phyloP scores from a whole-genome alignment of 306 rosid species.

The Castanea sativa region DNA sequence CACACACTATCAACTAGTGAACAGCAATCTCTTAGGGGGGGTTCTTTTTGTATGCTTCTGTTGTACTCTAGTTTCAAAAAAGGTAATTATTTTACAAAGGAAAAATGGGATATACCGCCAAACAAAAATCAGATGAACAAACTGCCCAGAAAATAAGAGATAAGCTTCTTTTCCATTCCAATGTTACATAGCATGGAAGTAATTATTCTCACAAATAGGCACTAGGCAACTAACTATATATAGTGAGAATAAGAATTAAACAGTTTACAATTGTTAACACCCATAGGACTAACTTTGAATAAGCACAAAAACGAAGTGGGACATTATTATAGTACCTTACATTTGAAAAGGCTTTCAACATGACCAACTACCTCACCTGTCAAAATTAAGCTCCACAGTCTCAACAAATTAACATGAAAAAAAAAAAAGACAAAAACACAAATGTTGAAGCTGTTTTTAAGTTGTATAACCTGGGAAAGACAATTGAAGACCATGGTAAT shows the following conservation, averaged over 20 bases:
- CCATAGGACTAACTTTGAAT: neutral
- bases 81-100: neutral
- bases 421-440: neutral
- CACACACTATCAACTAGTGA: neutral
- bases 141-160: neutral
- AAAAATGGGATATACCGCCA: neutral
- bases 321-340: conserved; percentile 30
- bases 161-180: neutral
- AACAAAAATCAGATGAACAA: neutral
- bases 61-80: too few relatives aligned
- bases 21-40: too few relatives aligned
- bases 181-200: neutral
- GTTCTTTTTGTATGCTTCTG: too few relatives aligned
- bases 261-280: neutral
- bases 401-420: conserved; percentile 3
- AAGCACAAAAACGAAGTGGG: conserved; percentile 6
- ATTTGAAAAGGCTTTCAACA: conserved; percentile 27
- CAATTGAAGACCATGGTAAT: conserved; percentile 17
- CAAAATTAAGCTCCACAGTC: conserved; percentile 26
- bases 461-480: conserved; percentile 44
- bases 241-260: too few relatives aligned
- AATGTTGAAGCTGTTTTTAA: neutral
- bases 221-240: neutral
- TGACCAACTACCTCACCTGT: conserved; percentile 41
- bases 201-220: neutral